Base-by-base conservation (phyloP, 768 basidiomycete genomes). In the Lyophyllum atratum region DNA sequence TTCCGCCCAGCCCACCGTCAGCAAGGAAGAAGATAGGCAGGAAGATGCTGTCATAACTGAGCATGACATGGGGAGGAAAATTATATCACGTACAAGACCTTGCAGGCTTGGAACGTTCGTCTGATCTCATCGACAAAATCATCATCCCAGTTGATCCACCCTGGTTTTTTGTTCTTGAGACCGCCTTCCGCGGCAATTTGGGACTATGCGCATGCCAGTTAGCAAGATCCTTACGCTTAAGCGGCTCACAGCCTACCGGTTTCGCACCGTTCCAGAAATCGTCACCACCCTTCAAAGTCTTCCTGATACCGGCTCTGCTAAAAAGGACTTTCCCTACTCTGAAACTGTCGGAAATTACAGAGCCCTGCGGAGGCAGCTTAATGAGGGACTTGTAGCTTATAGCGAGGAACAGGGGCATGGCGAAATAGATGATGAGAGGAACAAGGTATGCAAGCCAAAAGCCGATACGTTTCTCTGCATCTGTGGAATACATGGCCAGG, bases 321-420 rank as follows among this genome's bases (percentile, higher is more conserved):
- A 57, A 42, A 19, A 65, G 54, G 1, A 60, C 61, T 19, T 55
- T 60, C 9, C 51, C 49, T 22, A 69, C 66, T 45, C 63, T 66
- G 42, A 68, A 39, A 43, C 64, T 53, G 40, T 74, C 71, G 21
- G 63, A 53, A 25, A 76, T 62, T 17, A 75, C 72, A 34, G 72
- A 73, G 34, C 75, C 73, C 44, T 67, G 66, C 24, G 75, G 75
- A n/a, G 73, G 72, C 17, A 70, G 45, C 49, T 67, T 70, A 43
- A 66, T 55, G 34, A 74, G 69, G 28, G 55, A 50, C 31, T 66
- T 66, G 37, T 64, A 60, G 2, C 64, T 71, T 31, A 67, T 34
- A 19, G 62, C 55, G 46, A 76, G 67, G 39, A 71, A 65, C 44
- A 72, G 59, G 15, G 74, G 75, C 59, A 70, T 70, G 22, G 71